Base-by-base conservation (phyloP, 2,329 filamentous ascomycete genomes). In the Xylaria sp. region DNA sequence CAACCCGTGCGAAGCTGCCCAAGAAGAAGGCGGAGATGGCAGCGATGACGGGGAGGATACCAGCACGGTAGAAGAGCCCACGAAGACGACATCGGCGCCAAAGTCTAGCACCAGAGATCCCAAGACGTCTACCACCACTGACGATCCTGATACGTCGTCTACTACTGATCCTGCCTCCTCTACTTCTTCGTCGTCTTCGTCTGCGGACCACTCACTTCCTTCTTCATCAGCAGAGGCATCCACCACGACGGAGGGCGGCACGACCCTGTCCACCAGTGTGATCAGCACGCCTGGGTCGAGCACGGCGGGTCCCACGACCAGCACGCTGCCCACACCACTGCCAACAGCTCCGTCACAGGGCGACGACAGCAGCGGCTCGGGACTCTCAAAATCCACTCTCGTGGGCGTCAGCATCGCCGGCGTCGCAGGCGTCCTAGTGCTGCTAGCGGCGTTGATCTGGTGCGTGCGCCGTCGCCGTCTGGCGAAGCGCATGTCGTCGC, bases 391-490 rank as follows among this genome's bases (percentile, higher is more conserved):
- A 10, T 57, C 69, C 2, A 69, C 74, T 2, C 66, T 77, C 31
- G 70, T 70, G 0, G 76, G 73, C 0, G 70, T 75, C 46, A 71
- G 72, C 63, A 59, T 76, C 4, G 73, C 72, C 39, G 68, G 65
- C 18, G 69, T 67, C 31, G 39, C 73, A 2, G 69, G 55, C 9
- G 68, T 51, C 2, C 18, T 77, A 6, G 55, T 72, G 10, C 5
- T 76, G 7, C 23, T 75, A 7, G 9, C 73, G 8, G 34, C 77
- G 15, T 15, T 70, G 5, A 72, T 66, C 34, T 74, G 76, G 48
- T 70, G 76, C 1, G 65, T 76, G 51, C 75, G 76, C 0, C 75
- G 77, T 6, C 74, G 67, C 8, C 71, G 62, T 15, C 67, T 74
- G 34, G 69, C 73, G 31, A 72, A 71, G 54, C 74, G 72, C n/a